A percentile compares a stretch with the other conserved stretches of the same genome.
Conservation (phyloP, 352 stramenopile genomes). For the Globisporangium cylindrosporum region DNA sequence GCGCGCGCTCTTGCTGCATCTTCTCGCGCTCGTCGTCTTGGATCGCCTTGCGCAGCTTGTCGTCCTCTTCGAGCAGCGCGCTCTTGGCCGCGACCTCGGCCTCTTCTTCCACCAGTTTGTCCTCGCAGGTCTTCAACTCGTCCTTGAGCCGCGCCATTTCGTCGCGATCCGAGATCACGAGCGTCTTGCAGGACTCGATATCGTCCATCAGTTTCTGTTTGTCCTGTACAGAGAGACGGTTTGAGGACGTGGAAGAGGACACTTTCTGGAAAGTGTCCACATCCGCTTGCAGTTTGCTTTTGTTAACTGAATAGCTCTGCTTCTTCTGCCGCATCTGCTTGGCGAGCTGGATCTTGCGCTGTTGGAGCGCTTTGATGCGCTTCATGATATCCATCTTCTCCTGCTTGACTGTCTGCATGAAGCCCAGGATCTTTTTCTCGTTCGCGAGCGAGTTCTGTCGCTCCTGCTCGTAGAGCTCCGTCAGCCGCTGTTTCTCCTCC, state of each 20-base stretch:
- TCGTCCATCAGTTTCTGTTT: slow-evolving; percentile 59
- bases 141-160: slow-evolving; percentile 55
- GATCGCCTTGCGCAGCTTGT: slow-evolving; percentile 71
- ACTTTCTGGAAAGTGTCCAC: slow-evolving; percentile 75
- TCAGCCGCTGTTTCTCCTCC: slow-evolving; percentile 88
- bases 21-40: slow-evolving; percentile 83
- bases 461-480: slow-evolving; percentile 84
- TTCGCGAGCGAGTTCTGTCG: slow-evolving; percentile 82
- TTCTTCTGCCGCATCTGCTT: slow-evolving; percentile 78
- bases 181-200: slow-evolving; percentile 54
- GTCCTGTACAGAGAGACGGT: slow-evolving; percentile 30
- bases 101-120: slow-evolving; percentile 67
- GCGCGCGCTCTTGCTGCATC: slow-evolving; percentile 68
- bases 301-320: slow-evolving; percentile 69
- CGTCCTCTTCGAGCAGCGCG: slow-evolving; percentile 72
- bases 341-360: slow-evolving; percentile 67
- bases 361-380: slow-evolving; percentile 82
- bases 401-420: slow-evolving; percentile 90
- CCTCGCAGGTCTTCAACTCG: slow-evolving; percentile 57
- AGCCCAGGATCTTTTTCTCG: slow-evolving; percentile 77
- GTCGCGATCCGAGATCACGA: slow-evolving; percentile 65
- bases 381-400: slow-evolving; percentile 92
- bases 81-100: slow-evolving; percentile 70
- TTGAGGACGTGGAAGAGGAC: slow-evolving; percentile 21
- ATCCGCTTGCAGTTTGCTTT: slow-evolving; percentile 63